Evolutionary conservation across 2,329 filamentous ascomycete genomes (phyloP).

Genomic region (Diaporthe citrichinensis): DNA sequence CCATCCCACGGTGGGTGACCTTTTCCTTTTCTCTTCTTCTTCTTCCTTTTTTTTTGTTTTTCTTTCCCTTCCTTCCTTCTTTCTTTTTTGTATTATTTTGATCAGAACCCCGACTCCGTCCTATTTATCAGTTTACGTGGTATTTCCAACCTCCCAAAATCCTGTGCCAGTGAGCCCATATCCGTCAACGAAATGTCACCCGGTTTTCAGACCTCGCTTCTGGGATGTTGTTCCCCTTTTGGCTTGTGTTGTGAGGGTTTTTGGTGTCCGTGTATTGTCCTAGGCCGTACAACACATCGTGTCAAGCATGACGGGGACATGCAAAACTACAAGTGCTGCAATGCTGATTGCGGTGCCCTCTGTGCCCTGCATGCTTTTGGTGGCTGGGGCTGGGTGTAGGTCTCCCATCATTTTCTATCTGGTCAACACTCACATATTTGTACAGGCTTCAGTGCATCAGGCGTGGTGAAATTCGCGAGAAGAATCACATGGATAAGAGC

Average conservation of each 20-base stretch:
- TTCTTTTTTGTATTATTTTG: background rate
- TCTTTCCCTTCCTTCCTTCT: no score
- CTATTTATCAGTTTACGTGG: no score
- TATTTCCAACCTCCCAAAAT: no score
- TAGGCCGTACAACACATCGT: slow-evolving; percentile 35
- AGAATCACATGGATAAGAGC: slow-evolving; percentile 24
- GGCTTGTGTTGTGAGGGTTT: slow-evolving; percentile 34
- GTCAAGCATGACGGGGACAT: slow-evolving; percentile 30
- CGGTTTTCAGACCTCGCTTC: background rate
- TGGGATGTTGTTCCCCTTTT: slow-evolving; percentile 25
- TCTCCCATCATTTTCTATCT: background rate
- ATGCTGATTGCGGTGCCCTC: slow-evolving; percentile 34
- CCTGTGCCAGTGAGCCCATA: background rate
- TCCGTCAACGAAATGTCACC: background rate
- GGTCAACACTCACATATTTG: slow-evolving; percentile 13
- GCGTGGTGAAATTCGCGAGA: slow-evolving; percentile 34
- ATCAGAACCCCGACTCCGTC: background rate
- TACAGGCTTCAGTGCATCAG: slow-evolving; percentile 29
- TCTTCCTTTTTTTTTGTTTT: no score
- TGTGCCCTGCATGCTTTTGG: slow-evolving; percentile 31
- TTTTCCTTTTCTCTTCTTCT: no score
- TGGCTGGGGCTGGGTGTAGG: slow-evolving; percentile 37
- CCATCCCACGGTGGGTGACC: background rate
- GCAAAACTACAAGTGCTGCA: slow-evolving; percentile 34
- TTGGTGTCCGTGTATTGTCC: slow-evolving; percentile 36